These are phyloP conservation scores for Plasmodium adleri DNA, from an alignment of 169 alveolate species.

Conservation along the genomic window DNA sequence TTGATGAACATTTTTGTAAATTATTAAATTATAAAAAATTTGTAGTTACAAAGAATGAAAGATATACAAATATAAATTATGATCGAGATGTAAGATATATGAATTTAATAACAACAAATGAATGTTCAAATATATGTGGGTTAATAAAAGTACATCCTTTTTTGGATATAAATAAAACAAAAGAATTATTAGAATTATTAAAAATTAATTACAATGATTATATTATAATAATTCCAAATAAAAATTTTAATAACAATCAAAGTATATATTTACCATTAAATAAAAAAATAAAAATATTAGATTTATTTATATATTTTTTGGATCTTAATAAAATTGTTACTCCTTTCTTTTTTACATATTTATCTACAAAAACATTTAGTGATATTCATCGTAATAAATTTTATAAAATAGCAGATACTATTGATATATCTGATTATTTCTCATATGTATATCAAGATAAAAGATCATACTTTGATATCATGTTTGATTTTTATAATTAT, in stretches of 20 bases:
- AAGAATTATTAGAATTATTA: conserved; percentile 33
- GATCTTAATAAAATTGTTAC: conserved; percentile 71
- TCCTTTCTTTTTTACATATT: conserved; percentile 51
- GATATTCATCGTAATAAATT: conserved; percentile 60
- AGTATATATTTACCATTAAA: conserved; percentile 33
- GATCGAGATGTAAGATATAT: conserved; percentile 58
- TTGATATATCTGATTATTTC: conserved; percentile 49
- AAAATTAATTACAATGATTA: conserved; percentile 66
- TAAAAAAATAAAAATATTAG: conserved; percentile 52
- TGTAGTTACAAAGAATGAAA: conserved; percentile 51
- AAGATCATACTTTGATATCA: conserved; percentile 64
- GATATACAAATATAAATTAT: conserved; percentile 18
- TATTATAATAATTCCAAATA: conserved; percentile 11
- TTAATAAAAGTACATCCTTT: conserved; percentile 54
- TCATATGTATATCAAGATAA: conserved; percentile 52
- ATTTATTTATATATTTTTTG: conserved; percentile 56
- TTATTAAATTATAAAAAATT: conserved; percentile 13
- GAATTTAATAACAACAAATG: conserved; percentile 19
- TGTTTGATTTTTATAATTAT: conserved; percentile 53
- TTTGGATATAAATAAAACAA: conserved; percentile 42
- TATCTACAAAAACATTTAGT: conserved; percentile 52
- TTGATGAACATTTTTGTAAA: conserved; percentile 38
- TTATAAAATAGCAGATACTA: conserved; percentile 41
- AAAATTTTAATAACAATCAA: conserved; percentile 6
- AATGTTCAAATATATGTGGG: conserved; percentile 25